Evolutionary conservation across 306 rosid species (phyloP).

Genomic region (Rosa multiflora): DNA sequence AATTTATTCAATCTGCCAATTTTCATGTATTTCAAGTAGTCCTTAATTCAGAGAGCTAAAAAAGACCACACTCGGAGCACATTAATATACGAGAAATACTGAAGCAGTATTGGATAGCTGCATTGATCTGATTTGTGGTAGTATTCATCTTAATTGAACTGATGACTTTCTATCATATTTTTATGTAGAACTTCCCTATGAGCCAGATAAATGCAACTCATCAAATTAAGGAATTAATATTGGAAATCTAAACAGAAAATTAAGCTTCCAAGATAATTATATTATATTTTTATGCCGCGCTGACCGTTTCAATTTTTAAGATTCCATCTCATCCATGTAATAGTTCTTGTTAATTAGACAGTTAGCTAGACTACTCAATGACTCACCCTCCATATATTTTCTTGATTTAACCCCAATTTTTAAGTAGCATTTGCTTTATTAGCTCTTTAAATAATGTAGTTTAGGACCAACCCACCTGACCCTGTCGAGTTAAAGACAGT

Average conservation of each 20-base stretch:
- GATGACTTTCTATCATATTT: background rate
- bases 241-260: background rate
- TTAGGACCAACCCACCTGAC: constrained; percentile 36
- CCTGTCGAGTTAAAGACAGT: constrained; percentile 27
- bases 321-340: background rate
- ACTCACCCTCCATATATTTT: constrained; percentile 4
- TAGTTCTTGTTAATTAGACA: background rate
- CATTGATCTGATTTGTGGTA: background rate
- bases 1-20: background rate
- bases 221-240: background rate
- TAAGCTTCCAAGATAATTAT: background rate
- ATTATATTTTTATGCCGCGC: background rate
- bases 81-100: background rate
- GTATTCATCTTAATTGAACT: background rate
- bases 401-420: constrained; percentile 30
- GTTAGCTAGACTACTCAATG: background rate
- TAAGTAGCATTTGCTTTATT: constrained; percentile 26
- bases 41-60: background rate
- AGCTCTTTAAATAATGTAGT: constrained; percentile 18
- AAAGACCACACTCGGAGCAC: background rate
- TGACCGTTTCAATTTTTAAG: background rate
- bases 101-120: background rate
- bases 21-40: background rate
- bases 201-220: background rate
- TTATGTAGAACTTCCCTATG: background rate